Conservation (phyloP, 2,329 filamentous ascomycete genomes). For the Aspergillus niger region DNA sequence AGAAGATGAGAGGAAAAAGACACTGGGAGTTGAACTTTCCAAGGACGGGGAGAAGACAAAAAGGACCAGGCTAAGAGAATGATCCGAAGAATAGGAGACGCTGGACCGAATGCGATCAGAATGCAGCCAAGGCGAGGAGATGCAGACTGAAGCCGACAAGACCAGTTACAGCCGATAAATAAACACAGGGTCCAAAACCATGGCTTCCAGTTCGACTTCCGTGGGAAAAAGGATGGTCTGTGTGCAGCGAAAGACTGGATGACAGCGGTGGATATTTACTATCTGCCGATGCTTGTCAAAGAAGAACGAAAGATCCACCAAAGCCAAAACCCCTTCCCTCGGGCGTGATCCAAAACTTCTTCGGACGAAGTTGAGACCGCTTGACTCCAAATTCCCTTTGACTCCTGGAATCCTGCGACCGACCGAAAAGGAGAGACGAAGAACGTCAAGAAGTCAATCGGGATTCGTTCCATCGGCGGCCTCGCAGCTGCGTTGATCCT, state of each 20-base stretch:
- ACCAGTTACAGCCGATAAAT: slow-evolving; percentile 9
- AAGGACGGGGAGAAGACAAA: too few species aligned
- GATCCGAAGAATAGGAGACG: neutral
- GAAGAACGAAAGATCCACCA: neutral
- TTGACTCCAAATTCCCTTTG: neutral
- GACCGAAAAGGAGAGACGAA: neutral
- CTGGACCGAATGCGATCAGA: slow-evolving; percentile 6
- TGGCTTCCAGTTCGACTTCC: neutral
- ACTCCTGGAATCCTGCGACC: neutral
- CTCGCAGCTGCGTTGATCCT: too few species aligned
- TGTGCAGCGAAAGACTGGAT: neutral
- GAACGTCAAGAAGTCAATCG: neutral
- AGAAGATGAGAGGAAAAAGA: neutral
- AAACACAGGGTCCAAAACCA: neutral
- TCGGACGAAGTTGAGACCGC: neutral
- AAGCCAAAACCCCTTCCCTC: neutral
- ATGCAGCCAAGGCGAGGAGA: slow-evolving; percentile 5
- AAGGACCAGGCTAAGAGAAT: neutral
- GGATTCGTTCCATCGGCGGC: neutral
- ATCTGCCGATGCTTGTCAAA: neutral
- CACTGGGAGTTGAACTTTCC: too few species aligned
- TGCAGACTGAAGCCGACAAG: neutral
- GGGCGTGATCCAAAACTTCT: neutral
- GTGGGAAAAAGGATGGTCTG: neutral
- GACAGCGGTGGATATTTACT: too few species aligned